These are phyloP conservation scores for Grigorovia jiainica DNA, from an alignment of 805 yeast species.

Conservation along the genomic window DNA sequence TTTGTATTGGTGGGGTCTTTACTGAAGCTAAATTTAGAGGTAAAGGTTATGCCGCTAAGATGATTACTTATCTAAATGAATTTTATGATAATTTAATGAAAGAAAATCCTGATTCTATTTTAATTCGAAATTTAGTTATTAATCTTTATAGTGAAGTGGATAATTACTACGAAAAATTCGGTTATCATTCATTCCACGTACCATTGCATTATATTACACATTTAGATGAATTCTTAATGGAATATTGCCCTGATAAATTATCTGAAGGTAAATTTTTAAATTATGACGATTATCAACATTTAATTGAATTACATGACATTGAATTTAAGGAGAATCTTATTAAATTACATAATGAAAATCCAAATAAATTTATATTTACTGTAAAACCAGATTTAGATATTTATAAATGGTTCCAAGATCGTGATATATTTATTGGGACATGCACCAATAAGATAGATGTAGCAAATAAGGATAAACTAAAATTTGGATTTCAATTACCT, in stretches of 20 bases:
- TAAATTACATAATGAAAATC: constrained; percentile 14
- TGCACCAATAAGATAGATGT: constrained; percentile 4
- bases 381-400: constrained; percentile 31
- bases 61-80: constrained; percentile 34
- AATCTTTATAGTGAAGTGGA: constrained; percentile 69
- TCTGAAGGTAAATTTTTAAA: constrained; percentile 18
- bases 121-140: constrained; percentile 27
- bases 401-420: constrained; percentile 36
- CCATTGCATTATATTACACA: constrained; percentile 28
- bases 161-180: constrained; percentile 53
- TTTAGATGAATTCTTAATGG: constrained; percentile 13
- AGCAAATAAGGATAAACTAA: constrained; percentile 6
- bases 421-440: constrained; percentile 30
- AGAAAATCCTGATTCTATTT: constrained; percentile 17
- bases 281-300: constrained; percentile 26
- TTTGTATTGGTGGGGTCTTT: constrained; percentile 52
- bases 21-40: constrained; percentile 41
- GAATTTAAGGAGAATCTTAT: constrained; percentile 14
- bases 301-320: constrained; percentile 22
- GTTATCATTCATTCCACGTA: constrained; percentile 39
- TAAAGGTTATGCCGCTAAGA: constrained; percentile 43
- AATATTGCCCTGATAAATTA: constrained; percentile 9
- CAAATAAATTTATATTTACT: constrained; percentile 21
- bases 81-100: constrained; percentile 25
- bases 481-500: constrained; percentile 25